phyloP scores from a whole-genome alignment of 768 basidiomycete genomes.

The Termitomyces sp. region DNA sequence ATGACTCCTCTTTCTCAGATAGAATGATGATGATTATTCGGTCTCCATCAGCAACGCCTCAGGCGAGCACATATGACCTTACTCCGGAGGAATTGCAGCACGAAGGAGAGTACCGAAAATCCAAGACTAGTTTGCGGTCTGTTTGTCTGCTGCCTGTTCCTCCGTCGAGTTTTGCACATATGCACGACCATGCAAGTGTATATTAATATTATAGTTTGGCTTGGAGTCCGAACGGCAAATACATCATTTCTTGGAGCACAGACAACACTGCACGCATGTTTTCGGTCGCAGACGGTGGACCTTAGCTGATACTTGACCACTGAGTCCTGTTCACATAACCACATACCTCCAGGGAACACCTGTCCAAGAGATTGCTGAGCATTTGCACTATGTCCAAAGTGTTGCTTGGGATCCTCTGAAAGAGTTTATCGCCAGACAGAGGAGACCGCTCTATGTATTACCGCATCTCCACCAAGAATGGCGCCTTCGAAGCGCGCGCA shows the following conservation, averaged over 20 bases:
- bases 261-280: constrained; percentile 92
- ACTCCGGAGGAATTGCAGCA: constrained; percentile 73
- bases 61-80: constrained; percentile 67
- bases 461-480: constrained; percentile 71
- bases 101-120: constrained; percentile 96
- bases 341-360: constrained; percentile 63
- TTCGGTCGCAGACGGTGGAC: constrained; percentile 63
- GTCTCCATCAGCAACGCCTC: constrained; percentile 76
- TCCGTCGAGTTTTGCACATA: constrained; percentile 33
- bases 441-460: constrained; percentile 93
- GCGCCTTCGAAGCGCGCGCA: constrained; percentile 85
- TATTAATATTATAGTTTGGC: constrained; percentile 64
- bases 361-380: constrained; percentile 87
- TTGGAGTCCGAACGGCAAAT: constrained; percentile 95
- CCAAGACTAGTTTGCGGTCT: constrained; percentile 78
- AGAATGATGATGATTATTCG: constrained; percentile 98
- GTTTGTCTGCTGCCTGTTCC: constrained; percentile 1
- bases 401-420: constrained; percentile 99
- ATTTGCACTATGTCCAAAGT: constrained; percentile 95
- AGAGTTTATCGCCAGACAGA: constrained; percentile 96
- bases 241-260: constrained; percentile 93
- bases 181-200: constrained; percentile 96
- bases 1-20: constrained; percentile 44
- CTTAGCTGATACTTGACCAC: not conserved
- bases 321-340: constrained; percentile 5